These are phyloP conservation scores for peach (Prunus persica) DNA, from an alignment of 306 rosid species.

Conservation along the genomic window Prunus_persica_NCBIv2 NC_034016.1:5756501-5757000, in stretches of 20 bases:
- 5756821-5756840: not conserved
- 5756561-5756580: no score
- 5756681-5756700: no score
- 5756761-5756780: slow-evolving; percentile 75
- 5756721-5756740: slow-evolving; percentile 70
- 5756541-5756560: no score
- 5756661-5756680: no score
- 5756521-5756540: no score
- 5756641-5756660: no score
- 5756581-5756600: no score
- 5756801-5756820: slow-evolving; percentile 52
- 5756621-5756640: no score
- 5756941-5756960: slow-evolving; percentile 81
- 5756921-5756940: slow-evolving; percentile 93
- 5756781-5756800: slow-evolving; percentile 87
- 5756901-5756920: slow-evolving; percentile 70
- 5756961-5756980: slow-evolving; percentile 94
- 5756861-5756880: not conserved
- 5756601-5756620: not conserved
- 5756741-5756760: slow-evolving; percentile 93
- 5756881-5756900: no score
- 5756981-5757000: slow-evolving; percentile 90
- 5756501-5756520: not conserved
- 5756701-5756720: not conserved
- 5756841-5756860: not conserved